Evolutionary conservation across 148 eudicot genomes (phyloP), one percentile per base, ranked within the genome.

Genomic region (Fagopyrum esculentum): DNA sequence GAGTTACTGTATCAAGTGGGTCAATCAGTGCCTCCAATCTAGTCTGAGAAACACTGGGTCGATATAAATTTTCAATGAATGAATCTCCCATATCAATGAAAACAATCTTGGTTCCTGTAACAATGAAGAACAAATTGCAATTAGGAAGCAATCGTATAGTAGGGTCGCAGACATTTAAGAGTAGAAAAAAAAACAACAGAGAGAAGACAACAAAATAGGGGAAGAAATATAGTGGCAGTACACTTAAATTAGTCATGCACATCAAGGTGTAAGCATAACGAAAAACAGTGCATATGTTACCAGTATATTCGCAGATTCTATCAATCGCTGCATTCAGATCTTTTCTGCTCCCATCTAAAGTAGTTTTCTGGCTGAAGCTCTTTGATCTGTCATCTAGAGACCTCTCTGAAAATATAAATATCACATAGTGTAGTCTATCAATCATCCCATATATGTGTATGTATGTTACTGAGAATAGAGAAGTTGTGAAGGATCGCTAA

Each of bases 251-350:
- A 50, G 9, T 49, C 40, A 44, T 61, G 35, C 17, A 47, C 44
- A n/a, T 57, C n/a, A 35, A 51, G 5, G 47, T 48, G 56, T 56
- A 57, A 51, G 17, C 60, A 77, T 47, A 79, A 59, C 46, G 60
- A 63, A 73, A 71, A n/a, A 10, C 19, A 74, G 48, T 56, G 57
- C 66, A 66, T 71, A 64, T 9, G 84, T 81, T 73, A 93, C 99
- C 99, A 29, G 95, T 86, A 78, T 92, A 96, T 81, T 92, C 97
- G 74, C 99, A 92, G 48, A 90, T 82, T 76, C 87, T 85, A 80
- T 96, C 99, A 77, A 96, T 90, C 77, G 99, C 98, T 50, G 93
- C 98, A 87, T 96, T 96, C 22, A 96, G 78, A 81, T 92, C 99
- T 87, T 87, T 92, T 82, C 99, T 88, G 74, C 93, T 88, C 73